Evolutionary conservation across 805 yeast species (phyloP), one percentile per base, ranked within the genome.

Genomic region (Lipomyces oligophaga): DNA sequence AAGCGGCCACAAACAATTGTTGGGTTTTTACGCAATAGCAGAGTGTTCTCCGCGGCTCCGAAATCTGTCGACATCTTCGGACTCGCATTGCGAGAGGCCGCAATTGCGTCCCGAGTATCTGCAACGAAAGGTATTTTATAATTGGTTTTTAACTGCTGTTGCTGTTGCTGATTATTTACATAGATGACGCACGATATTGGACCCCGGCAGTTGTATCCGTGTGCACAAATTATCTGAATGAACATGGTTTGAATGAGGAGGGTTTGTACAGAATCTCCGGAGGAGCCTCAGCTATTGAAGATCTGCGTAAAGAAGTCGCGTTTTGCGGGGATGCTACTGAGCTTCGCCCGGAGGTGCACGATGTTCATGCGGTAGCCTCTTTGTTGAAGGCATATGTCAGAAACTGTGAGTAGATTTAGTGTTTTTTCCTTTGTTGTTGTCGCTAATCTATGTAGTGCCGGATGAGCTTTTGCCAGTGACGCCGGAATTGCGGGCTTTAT

Each of bases 261-360:
- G 67, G 67, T 3, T 34, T 63, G 1, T 64, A 63, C 45, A 44
- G 67, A 35, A 41, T 63, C 13, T 54, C 63, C 26, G 67, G 66
- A 11, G 43, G 63, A 21, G 49, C 50, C 2, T 41, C 48, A 8
- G 58, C 55, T 6, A 51, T 64, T 18, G 52, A 55, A 31, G 42
- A 47, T 2, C 47, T 63, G 7, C 46, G 53, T 30, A 43, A 49
- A 18, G 50, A 47, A 16, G 53, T 63, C 41, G 45, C 54, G 19
- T 38, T 51, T 21, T 48, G 58, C 31, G 50, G 50, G 5, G 41
- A 37, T 15, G 45, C 41, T 11, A 47, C 43, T 15, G 32, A 20
- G 16, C 35, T 63, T 25, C 38, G 47, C 20, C 59, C 60, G 2
- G 54, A 49, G 1, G 49, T 44, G 25, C 55, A 54, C 20, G 65